Evolutionary conservation across 257 asterid genomes (phyloP).

Genomic region (Solanum pinnatisectum): DNA sequence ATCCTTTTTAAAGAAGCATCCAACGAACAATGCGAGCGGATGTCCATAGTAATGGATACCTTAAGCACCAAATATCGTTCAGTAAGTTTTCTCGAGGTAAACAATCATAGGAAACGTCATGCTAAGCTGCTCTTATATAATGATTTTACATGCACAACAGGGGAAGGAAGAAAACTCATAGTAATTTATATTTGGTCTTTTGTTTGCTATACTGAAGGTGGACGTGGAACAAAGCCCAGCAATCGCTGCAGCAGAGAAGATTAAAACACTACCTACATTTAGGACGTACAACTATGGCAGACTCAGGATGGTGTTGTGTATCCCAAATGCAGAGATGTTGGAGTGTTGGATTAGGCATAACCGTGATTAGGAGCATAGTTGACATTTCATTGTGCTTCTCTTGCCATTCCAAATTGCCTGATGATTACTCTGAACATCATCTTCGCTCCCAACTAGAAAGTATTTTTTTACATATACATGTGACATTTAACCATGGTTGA

Average conservation of each 20-base stretch:
- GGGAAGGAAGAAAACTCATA: not conserved
- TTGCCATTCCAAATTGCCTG: conserved; percentile 6
- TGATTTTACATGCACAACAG: too few relatives aligned
- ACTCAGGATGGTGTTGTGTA: conserved; percentile 49
- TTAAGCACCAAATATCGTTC: conserved; percentile 62
- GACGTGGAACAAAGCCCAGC: conserved; percentile 41
- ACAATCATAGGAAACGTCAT: not conserved
- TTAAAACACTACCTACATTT: conserved; percentile 43
- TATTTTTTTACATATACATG: not conserved
- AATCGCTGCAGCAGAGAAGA: conserved; percentile 48
- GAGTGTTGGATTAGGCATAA: conserved; percentile 31
- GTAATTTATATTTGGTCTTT: not conserved
- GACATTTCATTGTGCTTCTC: conserved; percentile 11
- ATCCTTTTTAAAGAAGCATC: conserved; percentile 51
- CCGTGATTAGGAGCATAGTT: not conserved
- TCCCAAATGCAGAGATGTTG: conserved; percentile 50
- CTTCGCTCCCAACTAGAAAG: not conserved
- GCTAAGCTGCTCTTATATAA: not conserved
- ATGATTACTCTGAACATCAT: not conserved
- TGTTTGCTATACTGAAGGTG: conserved; percentile 28
- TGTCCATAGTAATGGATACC: conserved; percentile 57
- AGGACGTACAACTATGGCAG: conserved; percentile 42
- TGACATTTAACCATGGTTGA: not conserved
- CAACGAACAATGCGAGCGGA: conserved; percentile 38
- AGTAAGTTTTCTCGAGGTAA: conserved; percentile 74